phyloP scores from a whole-genome alignment of 2,329 filamentous ascomycete genomes.

The Harringtonia lauricola region DNA sequence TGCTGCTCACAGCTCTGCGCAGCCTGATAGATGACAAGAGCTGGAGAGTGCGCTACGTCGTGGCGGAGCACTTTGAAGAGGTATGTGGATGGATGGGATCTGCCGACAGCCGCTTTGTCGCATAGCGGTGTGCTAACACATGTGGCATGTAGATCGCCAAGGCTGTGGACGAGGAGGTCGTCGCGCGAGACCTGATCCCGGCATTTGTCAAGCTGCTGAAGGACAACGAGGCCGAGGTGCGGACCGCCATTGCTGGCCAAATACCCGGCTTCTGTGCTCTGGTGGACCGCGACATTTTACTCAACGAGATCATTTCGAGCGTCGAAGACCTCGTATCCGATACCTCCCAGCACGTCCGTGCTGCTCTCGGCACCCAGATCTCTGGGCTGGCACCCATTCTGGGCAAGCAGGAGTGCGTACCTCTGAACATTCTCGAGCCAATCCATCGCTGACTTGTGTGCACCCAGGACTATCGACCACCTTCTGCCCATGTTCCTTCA shows the following conservation, averaged over 20 bases:
- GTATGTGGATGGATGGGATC: slow-evolving; percentile 38
- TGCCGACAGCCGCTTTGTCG: too few species aligned
- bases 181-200: slow-evolving; percentile 85
- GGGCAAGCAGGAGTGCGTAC: slow-evolving; percentile 80
- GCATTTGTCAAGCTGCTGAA: slow-evolving; percentile 97
- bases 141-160: slow-evolving; percentile 82
- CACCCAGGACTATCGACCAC: slow-evolving; percentile 79
- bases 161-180: slow-evolving; percentile 93
- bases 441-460: not conserved
- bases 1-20: slow-evolving; percentile 79
- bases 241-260: slow-evolving; percentile 92
- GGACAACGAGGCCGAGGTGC: slow-evolving; percentile 94
- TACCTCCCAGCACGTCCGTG: slow-evolving; percentile 91
- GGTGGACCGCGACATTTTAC: slow-evolving; percentile 74
- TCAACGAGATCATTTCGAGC: slow-evolving; percentile 93
- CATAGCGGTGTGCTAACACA: slow-evolving; percentile 2
- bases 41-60: slow-evolving; percentile 99
- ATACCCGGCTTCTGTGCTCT: slow-evolving; percentile 94
- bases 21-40: slow-evolving; percentile 98
- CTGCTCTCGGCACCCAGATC: slow-evolving; percentile 91
- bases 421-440: not conserved
- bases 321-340: slow-evolving; percentile 95
- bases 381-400: slow-evolving; percentile 93
- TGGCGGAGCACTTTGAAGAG: slow-evolving; percentile 97
- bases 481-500: slow-evolving; percentile 97